Evolutionary conservation across 495 filamentous ascomycete genomes (phyloP).

Genomic region (Annulohypoxylon stygium): DNA sequence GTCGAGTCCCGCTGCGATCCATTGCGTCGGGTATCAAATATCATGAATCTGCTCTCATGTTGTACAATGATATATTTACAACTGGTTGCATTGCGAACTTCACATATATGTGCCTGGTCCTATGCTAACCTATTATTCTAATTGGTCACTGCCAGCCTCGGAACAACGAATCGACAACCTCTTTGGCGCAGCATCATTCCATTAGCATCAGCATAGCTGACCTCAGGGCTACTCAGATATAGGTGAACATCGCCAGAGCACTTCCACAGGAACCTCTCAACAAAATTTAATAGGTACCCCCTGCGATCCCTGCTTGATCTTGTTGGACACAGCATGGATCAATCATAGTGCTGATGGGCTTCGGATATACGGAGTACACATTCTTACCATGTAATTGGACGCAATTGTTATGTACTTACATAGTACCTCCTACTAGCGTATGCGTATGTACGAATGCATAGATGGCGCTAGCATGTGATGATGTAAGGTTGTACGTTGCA

Average conservation of each 20-base stretch:
- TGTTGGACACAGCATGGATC: neutral
- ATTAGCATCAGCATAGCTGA: too few species aligned
- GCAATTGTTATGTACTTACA: neutral
- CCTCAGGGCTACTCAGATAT: too few species aligned
- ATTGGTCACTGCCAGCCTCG: neutral
- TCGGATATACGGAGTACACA: neutral
- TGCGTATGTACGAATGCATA: neutral
- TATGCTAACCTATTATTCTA: neutral
- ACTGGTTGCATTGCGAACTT: neutral
- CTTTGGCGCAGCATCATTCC: too few species aligned
- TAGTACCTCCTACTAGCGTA: neutral
- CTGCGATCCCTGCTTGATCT: neutral
- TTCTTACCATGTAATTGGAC: neutral
- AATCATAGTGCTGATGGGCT: neutral
- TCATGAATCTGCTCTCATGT: neutral
- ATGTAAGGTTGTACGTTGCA: neutral
- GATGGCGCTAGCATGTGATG: conserved; percentile 2
- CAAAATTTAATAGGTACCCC: neutral
- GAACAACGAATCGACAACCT: too few species aligned
- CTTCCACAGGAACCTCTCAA: neutral
- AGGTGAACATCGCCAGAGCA: too few species aligned
- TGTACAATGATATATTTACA: neutral
- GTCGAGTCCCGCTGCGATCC: neutral
- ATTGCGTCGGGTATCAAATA: neutral
- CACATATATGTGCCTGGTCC: neutral